phyloP scores from a whole-genome alignment of 805 yeast genomes.

The Tetrapisispora taiwanensis region DNA sequence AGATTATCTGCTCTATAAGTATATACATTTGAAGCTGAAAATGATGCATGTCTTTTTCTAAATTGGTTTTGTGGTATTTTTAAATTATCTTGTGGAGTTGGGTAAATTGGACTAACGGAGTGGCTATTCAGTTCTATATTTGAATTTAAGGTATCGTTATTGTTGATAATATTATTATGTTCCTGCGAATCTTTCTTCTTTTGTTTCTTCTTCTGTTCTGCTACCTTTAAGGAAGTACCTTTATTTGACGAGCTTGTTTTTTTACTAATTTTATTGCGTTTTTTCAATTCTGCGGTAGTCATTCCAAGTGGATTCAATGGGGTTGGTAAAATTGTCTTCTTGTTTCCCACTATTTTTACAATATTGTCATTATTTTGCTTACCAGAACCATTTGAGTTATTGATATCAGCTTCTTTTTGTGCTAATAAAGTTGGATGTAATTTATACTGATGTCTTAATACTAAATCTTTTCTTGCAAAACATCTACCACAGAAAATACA shows the following conservation, averaged over 20 bases:
- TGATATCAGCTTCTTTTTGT: constrained; percentile 14
- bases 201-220: not conserved
- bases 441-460: constrained; percentile 89
- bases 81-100: not conserved
- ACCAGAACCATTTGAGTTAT: not conserved
- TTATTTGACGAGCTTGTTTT: not conserved
- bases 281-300: constrained; percentile 26
- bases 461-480: constrained; percentile 82
- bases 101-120: not conserved
- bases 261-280: constrained; percentile 2
- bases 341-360: constrained; percentile 32
- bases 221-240: not conserved
- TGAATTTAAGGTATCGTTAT: not conserved
- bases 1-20: constrained; percentile 22
- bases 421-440: constrained; percentile 48
- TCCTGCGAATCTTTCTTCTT: not conserved
- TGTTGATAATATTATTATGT: not conserved
- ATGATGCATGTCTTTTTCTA: constrained; percentile 34
- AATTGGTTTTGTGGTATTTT: constrained; percentile 11
- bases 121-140: not conserved
- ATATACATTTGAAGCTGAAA: constrained; percentile 34
- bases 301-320: constrained; percentile 20
- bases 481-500: constrained; percentile 95
- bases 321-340: constrained; percentile 31
- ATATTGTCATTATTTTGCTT: constrained; percentile 15